Evolutionary conservation across 1,139 yeast species (phyloP).

Genomic region (Scheffersomyces insectosa): DNA sequence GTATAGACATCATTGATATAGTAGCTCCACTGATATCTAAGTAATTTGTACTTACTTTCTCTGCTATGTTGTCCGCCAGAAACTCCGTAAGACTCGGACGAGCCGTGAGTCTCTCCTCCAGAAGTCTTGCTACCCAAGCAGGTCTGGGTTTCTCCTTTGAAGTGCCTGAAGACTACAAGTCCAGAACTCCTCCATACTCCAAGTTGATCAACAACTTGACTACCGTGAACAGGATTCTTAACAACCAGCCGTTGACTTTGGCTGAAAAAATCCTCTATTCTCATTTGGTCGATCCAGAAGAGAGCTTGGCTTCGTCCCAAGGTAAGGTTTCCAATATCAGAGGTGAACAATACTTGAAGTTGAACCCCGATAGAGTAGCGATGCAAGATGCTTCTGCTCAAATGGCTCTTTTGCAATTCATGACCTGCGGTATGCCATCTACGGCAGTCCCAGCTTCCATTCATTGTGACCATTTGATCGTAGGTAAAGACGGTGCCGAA

Average conservation of each 20-base stretch:
- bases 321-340: slow-evolving; percentile 61
- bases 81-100: slow-evolving; percentile 2
- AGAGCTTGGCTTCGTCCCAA: slow-evolving; percentile 52
- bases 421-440: slow-evolving; percentile 87
- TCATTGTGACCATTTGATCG: slow-evolving; percentile 97
- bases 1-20: no score
- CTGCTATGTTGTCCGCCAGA: slow-evolving; percentile 11
- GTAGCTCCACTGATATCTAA: neutral
- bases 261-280: slow-evolving; percentile 95
- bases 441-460: slow-evolving; percentile 94
- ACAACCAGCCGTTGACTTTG: slow-evolving; percentile 76
- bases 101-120: slow-evolving; percentile 5
- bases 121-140: slow-evolving; percentile 39
- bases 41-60: no score
- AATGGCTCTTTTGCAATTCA: slow-evolving; percentile 93
- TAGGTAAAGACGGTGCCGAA: slow-evolving; percentile 90
- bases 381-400: slow-evolving; percentile 99
- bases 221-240: slow-evolving; percentile 62
- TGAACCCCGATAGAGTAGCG: slow-evolving; percentile 97
- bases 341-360: slow-evolving; percentile 82
- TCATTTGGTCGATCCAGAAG: slow-evolving; percentile 85
- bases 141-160: slow-evolving; percentile 20
- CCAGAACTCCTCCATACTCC: slow-evolving; percentile 86
- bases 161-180: slow-evolving; percentile 59
- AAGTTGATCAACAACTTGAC: slow-evolving; percentile 65